Conservation (phyloP, 2,329 filamentous ascomycete species). For the Dothideomycetes sp. region DNA sequence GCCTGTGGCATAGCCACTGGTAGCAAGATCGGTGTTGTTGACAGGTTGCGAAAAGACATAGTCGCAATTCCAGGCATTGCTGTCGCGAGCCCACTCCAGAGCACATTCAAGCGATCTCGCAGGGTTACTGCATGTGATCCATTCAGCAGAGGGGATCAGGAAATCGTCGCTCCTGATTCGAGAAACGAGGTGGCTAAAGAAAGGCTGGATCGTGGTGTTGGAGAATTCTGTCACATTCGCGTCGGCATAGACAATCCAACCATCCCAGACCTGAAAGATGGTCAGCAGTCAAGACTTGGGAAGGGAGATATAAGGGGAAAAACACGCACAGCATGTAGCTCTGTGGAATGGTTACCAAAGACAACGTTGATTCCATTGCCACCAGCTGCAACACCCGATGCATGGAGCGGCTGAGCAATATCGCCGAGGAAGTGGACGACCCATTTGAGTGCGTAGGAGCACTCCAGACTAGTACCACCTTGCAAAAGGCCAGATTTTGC, state of each 20-base stretch:
- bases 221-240: conserved; percentile 29
- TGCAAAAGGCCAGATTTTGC: conserved; percentile 20
- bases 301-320: background rate
- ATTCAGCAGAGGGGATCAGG: conserved; percentile 27
- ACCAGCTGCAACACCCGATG: conserved; percentile 29
- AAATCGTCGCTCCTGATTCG: conserved; percentile 30
- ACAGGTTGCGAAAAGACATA: conserved; percentile 29
- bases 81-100: conserved; percentile 30
- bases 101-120: conserved; percentile 27
- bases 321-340: conserved; percentile 29
- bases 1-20: conserved; percentile 29
- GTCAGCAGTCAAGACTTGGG: background rate
- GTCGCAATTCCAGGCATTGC: conserved; percentile 31
- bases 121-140: conserved; percentile 30
- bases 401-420: conserved; percentile 34
- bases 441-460: conserved; percentile 35
- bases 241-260: conserved; percentile 30
- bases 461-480: conserved; percentile 27
- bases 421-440: conserved; percentile 34
- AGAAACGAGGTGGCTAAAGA: conserved; percentile 27
- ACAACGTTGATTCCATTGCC: conserved; percentile 31
- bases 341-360: conserved; percentile 26
- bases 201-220: conserved; percentile 28
- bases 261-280: conserved; percentile 30
- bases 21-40: conserved; percentile 28